Conservation (phyloP, 495 filamentous ascomycete genomes). For the Xylaria curta region DNA sequence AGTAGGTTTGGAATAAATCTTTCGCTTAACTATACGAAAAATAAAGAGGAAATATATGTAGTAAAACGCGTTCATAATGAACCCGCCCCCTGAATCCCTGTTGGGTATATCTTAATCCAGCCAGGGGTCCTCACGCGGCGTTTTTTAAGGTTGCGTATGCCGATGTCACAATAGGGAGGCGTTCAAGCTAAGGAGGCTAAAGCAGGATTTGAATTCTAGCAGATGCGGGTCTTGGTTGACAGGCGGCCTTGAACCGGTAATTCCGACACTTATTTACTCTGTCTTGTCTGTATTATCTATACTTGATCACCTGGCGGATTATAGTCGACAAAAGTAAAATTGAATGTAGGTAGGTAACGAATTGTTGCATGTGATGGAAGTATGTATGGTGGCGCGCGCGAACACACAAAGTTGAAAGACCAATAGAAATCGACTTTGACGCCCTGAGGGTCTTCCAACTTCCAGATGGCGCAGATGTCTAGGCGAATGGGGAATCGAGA, state of each 20-base stretch:
- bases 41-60: not conserved
- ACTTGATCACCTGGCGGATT: not conserved
- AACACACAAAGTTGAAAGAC: not conserved
- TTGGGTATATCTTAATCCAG: not conserved
- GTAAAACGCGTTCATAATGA: not conserved
- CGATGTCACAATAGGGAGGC: conserved; percentile 4
- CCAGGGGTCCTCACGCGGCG: not conserved
- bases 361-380: not conserved
- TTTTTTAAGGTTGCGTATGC: not conserved
- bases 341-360: not conserved
- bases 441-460: not conserved
- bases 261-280: not conserved
- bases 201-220: conserved; percentile 3
- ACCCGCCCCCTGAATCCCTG: not conserved
- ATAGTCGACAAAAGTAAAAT: not conserved
- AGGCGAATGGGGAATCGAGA: conserved; percentile 16
- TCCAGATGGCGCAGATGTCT: conserved; percentile 4
- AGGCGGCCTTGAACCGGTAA: not conserved
- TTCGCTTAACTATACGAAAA: not conserved
- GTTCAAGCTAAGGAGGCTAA: conserved; percentile 2
- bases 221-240: conserved; percentile 1
- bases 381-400: conserved; percentile 20
- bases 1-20: not conserved
- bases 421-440: conserved; percentile 14
- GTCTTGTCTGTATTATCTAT: not conserved